Base-by-base conservation (phyloP, 2,329 filamentous ascomycete species). In the Scedosporium minutisporum region DNA sequence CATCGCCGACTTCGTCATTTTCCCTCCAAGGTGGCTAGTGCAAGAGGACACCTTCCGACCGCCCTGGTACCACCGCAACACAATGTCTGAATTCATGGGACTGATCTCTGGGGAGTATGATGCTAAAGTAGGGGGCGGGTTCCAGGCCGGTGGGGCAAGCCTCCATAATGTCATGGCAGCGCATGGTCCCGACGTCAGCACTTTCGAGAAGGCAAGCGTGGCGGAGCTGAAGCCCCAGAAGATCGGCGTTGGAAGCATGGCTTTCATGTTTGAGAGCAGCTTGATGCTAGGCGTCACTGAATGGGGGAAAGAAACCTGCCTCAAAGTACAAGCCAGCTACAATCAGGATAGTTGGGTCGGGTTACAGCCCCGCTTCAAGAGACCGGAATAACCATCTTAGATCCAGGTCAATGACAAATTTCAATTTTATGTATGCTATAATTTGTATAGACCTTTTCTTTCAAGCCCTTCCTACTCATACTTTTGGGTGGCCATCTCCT, bases 301-400 rank as follows among this genome's bases (percentile, higher is more conserved):
- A 63, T 90, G 87, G 87, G 87, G 87, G 1, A 73, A 83, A 64
- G 72, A 74, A 66, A 80, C 83, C 65, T 93, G 81, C 62, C 72
- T 76, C 66, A 83, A 82, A 72, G 78, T 83, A 16, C 82, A 85
- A 76, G 80, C 85, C 66, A 83, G 83, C 63, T 96, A 95, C 70
- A 92, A 86, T 71, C 84, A 87, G 63, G 89, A 96, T 77, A 93
- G 89, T 72, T 96, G 91, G 91, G 86, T 80, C 29, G 82, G 82
- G 0, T 75, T 90, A 61, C 83, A 84, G 73, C 80, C 85, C 48
- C 83, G 88, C 70, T 89, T 87, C 79, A 74, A 75, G 69, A 69
- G 69, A 68, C 77, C 79, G 0, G 73, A 74, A 38, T 38, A 38
- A 14, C 3, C 33, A 14, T 4, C 10, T 38, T 38, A 14, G 33